Conservation (phyloP, 305 asterid species). For the Fraxinus baroniana region DNA sequence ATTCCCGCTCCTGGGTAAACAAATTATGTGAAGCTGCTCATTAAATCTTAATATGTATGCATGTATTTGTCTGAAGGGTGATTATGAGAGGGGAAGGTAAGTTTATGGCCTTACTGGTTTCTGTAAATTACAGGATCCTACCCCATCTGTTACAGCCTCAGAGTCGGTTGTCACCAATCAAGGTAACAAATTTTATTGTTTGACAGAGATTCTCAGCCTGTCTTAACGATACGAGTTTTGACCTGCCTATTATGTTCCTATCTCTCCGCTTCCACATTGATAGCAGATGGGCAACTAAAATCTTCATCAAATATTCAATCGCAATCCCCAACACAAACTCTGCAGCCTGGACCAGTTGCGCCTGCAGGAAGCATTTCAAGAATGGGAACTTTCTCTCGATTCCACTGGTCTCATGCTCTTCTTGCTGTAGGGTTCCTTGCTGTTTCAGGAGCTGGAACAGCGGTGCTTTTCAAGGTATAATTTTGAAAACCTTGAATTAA, state of each 20-base stretch:
- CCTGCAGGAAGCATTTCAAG: slow-evolving; percentile 38
- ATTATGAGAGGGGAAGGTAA: not conserved
- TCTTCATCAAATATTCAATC: slow-evolving; percentile 48
- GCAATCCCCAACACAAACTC: slow-evolving; percentile 50
- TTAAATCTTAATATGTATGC: not conserved
- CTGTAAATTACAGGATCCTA: slow-evolving; percentile 60
- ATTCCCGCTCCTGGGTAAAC: slow-evolving; percentile 7
- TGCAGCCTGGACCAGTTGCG: slow-evolving; percentile 41
- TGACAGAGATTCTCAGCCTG: not conserved
- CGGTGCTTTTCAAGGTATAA: slow-evolving; percentile 76
- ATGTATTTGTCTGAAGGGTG: not conserved
- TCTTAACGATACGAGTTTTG: not conserved
- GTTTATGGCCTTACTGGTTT: slow-evolving; percentile 20
- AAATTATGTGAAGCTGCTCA: not conserved
- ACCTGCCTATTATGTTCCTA: slow-evolving; percentile 11
- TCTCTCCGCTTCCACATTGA: slow-evolving; percentile 14
- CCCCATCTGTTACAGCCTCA: slow-evolving; percentile 57
- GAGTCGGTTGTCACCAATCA: slow-evolving; percentile 52
- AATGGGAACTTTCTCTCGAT: slow-evolving; percentile 49
- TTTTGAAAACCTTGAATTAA: slow-evolving; percentile 10
- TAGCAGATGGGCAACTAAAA: slow-evolving; percentile 59
- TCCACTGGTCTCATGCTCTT: slow-evolving; percentile 88
- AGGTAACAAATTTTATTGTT: slow-evolving; percentile 44
- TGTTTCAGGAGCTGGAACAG: slow-evolving; percentile 83
- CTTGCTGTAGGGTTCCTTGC: slow-evolving; percentile 73